Evolutionary conservation across 2,329 filamentous ascomycete species (phyloP).

Genomic region (Didymella arachidicola): DNA sequence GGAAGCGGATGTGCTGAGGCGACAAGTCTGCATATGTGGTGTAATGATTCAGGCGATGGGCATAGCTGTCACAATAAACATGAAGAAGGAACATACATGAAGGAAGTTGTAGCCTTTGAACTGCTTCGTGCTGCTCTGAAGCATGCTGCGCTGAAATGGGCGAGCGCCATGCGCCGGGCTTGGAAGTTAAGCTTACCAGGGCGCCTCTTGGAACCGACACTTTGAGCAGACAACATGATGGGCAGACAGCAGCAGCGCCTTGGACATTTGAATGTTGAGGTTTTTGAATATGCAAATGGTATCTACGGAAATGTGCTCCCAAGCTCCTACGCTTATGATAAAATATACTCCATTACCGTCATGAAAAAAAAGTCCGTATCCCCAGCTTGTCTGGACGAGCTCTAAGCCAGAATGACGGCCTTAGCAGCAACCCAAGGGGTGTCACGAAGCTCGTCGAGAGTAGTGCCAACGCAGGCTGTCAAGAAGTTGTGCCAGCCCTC

Average conservation of each 20-base stretch:
- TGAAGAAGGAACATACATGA: background rate
- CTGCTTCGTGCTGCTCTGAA: background rate
- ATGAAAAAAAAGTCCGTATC: background rate
- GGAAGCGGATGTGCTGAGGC: slow-evolving; percentile 14
- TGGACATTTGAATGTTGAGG: background rate
- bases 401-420: slow-evolving; percentile 22
- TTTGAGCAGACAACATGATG: background rate
- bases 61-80: background rate
- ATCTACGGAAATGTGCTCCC: slow-evolving; percentile 4
- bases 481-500: slow-evolving; percentile 64
- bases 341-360: slow-evolving; percentile 2
- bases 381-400: background rate
- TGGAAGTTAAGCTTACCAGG: background rate
- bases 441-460: slow-evolving; percentile 55
- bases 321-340: slow-evolving; percentile 4
- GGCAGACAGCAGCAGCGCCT: background rate
- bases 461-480: slow-evolving; percentile 61
- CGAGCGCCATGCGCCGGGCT: background rate
- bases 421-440: slow-evolving; percentile 60
- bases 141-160: background rate
- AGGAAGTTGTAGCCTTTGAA: background rate
- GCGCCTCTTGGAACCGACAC: background rate
- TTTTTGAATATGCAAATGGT: background rate
- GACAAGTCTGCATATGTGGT: background rate
- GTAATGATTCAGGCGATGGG: slow-evolving; percentile 8